These are phyloP conservation scores for Thermoascus crustaceus DNA, from an alignment of 2,329 filamentous ascomycete species.

Conservation along the genomic window DNA sequence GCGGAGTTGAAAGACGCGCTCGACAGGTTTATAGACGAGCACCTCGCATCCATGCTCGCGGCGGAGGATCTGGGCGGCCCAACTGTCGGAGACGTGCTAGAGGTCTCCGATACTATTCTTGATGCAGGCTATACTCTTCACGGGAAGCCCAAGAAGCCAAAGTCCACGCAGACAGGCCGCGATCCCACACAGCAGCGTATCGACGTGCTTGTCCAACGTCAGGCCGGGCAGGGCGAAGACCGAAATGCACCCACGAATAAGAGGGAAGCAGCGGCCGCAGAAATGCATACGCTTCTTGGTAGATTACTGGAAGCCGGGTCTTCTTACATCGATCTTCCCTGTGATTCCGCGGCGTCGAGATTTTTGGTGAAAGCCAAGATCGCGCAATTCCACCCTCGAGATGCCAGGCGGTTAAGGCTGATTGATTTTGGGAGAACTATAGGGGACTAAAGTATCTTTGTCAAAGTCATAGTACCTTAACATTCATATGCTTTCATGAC, in stretches of 20 bases:
- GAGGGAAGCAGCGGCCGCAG: conserved; percentile 40
- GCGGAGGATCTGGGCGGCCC: conserved; percentile 78
- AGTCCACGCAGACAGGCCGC: conserved; percentile 19
- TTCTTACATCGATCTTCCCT: conserved; percentile 41
- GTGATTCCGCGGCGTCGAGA: conserved; percentile 45
- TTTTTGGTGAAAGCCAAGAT: conserved; percentile 49
- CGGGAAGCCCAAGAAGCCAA: conserved; percentile 38
- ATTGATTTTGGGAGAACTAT: conserved; percentile 44
- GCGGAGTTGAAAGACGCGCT: conserved; percentile 55
- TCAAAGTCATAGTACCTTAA: neutral
- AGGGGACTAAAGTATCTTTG: conserved; percentile 14
- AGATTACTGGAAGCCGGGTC: conserved; percentile 39
- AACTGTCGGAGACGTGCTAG: conserved; percentile 65
- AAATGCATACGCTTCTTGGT: conserved; percentile 41
- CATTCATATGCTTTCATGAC: too few species aligned
- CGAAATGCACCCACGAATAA: conserved; percentile 27
- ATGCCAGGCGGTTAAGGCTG: conserved; percentile 44
- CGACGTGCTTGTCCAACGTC: conserved; percentile 42
- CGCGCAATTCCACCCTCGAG: conserved; percentile 48
- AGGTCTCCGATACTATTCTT: conserved; percentile 50
- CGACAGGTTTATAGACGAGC: conserved; percentile 61
- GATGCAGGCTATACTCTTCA: conserved; percentile 47
- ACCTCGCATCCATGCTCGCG: conserved; percentile 66
- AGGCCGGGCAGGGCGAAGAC: conserved; percentile 16
- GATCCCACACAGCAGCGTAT: conserved; percentile 40